phyloP scores from a whole-genome alignment of 805 yeast genomes.

The Groenewaldozyma salmanticensis region DNA sequence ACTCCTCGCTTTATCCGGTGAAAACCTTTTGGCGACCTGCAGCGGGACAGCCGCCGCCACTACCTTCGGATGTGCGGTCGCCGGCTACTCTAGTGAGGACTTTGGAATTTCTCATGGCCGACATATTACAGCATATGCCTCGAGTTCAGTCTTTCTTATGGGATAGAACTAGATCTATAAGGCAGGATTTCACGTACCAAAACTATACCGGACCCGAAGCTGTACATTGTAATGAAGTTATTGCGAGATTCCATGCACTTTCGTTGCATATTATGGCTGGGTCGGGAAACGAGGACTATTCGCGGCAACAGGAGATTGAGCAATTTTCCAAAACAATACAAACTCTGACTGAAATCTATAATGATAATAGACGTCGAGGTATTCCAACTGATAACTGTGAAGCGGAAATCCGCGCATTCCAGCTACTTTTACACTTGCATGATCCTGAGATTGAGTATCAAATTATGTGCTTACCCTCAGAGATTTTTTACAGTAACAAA shows the following conservation, averaged over 20 bases:
- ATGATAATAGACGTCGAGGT: slow-evolving; percentile 64
- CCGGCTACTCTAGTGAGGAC: slow-evolving; percentile 65
- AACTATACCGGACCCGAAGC: slow-evolving; percentile 92
- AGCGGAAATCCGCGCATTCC: slow-evolving; percentile 88
- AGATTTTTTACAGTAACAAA: slow-evolving; percentile 41
- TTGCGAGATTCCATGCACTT: slow-evolving; percentile 78
- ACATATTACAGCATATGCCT: slow-evolving; percentile 58
- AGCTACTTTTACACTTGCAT: slow-evolving; percentile 63
- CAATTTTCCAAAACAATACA: slow-evolving; percentile 88
- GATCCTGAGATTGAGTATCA: slow-evolving; percentile 81
- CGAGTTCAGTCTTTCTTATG: slow-evolving; percentile 84
- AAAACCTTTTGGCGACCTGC: slow-evolving; percentile 95
- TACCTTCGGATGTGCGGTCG: slow-evolving; percentile 96
- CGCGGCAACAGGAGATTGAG: slow-evolving; percentile 92
- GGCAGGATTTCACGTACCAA: slow-evolving; percentile 96
- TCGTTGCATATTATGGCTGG: slow-evolving; percentile 83
- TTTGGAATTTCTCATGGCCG: slow-evolving; percentile 59
- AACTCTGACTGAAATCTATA: slow-evolving; percentile 78
- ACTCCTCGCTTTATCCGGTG: slow-evolving; percentile 54
- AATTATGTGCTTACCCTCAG: slow-evolving; percentile 54
- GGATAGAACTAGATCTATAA: slow-evolving; percentile 93
- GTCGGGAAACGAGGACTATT: slow-evolving; percentile 50
- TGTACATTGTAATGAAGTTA: slow-evolving; percentile 81
- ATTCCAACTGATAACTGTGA: slow-evolving; percentile 46
- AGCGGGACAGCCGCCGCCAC: slow-evolving; percentile 96